Evolutionary conservation across 108 stramenopile species (phyloP), one percentile per base, ranked within the genome.

Genomic region (Poteriospumella lacustris): DNA sequence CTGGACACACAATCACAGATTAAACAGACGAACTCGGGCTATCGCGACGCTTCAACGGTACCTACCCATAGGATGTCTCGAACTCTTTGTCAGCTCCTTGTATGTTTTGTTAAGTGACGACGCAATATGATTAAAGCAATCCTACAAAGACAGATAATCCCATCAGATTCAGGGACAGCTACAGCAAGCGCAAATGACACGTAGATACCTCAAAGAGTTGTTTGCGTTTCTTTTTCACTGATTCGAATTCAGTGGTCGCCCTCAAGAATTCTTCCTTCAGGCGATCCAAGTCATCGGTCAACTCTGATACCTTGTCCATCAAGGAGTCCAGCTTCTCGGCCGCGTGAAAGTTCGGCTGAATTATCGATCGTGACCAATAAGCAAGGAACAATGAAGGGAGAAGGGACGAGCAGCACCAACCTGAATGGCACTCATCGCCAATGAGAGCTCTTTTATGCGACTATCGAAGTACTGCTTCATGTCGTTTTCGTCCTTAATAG

Each of bases 71-170:
- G 94, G 94, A 82, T 96, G 95, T 80, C 92, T 93, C 44, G 80
- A 85, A 42, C 87, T 90, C 80, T 92, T 91, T 41, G 93, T 95
- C 90, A 96, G 90, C 68, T 96, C 97, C 28, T 86, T 90, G 89
- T 97, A 99, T 68, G 94, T 94, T 39, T 86, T 88, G 83, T 93
- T 94, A 75, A 98, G 87, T 19, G 93, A 86, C 24, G 85, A 84
- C 47, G 92, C 90, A 78, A 97, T 94, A 62, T 91, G 85, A 26
- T 92, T 81, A 87, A 93, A 95, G 39, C 92, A 92, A 40, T 85
- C 86, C 52, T 90, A 85, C 88, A 97, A n/a, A n/a, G n/a, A n/a
- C n/a, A 97, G 47, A 82, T 85, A 64, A 94, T 77, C 40, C 84
- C 80, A 62, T 92, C 89, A 77, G 93, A n/a, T n/a, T n/a, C n/a